Percentiles rank a stretch among this genome's conserved stretches.
These are phyloP conservation scores for Apiotrichum sp. DNA, from an alignment of 1,284 basidiomycete species.

Conservation along the genomic window DNA sequence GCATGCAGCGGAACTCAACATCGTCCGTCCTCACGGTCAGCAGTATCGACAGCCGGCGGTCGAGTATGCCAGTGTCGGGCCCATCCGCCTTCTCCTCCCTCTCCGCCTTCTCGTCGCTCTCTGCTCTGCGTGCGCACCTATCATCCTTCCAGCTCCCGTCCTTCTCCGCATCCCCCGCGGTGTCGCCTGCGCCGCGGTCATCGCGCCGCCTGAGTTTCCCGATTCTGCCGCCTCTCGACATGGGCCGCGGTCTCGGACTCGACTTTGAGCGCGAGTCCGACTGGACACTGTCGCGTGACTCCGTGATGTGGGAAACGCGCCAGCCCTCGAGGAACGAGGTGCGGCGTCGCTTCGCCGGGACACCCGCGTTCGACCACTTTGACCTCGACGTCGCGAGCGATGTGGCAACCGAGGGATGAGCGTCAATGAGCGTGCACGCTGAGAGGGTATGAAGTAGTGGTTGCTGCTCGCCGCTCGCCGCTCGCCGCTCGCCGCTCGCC, in stretches of 20 bases:
- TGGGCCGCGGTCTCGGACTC: background rate
- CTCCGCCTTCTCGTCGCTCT: too few species aligned
- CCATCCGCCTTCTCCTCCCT: too few species aligned
- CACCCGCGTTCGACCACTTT: too few species aligned
- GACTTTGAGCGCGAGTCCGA: slow-evolving; percentile 1
- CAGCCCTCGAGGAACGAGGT: background rate
- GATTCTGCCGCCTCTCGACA: background rate
- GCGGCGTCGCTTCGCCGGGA: too few species aligned
- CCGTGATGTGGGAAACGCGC: background rate
- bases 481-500: too few species aligned
- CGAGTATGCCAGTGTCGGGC: too few species aligned
- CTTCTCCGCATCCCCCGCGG: background rate
- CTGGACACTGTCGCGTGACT: background rate
- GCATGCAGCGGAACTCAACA: background rate
- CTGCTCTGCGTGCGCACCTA: too few species aligned
- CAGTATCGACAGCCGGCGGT: too few species aligned
- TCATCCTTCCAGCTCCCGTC: background rate
- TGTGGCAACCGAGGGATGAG: background rate
- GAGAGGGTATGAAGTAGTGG: too few species aligned
- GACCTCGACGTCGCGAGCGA: background rate
- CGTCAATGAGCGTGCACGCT: too few species aligned
- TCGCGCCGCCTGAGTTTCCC: background rate
- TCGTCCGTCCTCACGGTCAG: too few species aligned
- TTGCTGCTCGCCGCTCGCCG: too few species aligned
- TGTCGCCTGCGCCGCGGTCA: background rate